Evolutionary conservation across 495 filamentous ascomycete genomes (phyloP).

Genomic region (Aspergillus baeticus): DNA sequence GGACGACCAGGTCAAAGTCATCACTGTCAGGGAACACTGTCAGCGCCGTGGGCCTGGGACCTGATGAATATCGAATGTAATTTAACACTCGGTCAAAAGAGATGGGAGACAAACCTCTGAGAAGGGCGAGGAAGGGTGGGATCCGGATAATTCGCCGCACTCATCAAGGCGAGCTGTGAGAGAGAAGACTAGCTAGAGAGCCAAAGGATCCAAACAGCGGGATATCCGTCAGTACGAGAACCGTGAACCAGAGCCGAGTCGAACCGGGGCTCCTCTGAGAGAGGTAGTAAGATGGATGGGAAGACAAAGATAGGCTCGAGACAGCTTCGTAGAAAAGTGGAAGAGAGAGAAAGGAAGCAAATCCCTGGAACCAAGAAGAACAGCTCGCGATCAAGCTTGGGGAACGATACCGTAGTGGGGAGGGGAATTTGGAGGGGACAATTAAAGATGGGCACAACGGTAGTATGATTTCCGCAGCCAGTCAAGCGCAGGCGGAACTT

Average conservation of each 20-base stretch:
- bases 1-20: constrained; percentile 62
- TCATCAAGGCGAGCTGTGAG: constrained; percentile 44
- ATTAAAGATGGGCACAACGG: constrained; percentile 22
- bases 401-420: constrained; percentile 24
- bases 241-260: constrained; percentile 26
- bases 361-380: constrained; percentile 19
- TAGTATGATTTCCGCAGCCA: constrained; percentile 22
- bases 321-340: constrained; percentile 19
- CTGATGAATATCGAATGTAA: constrained; percentile 32
- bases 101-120: constrained; percentile 28
- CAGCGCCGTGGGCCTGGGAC: constrained; percentile 34
- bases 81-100: constrained; percentile 6
- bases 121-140: constrained; percentile 46
- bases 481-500: constrained; percentile 14
- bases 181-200: constrained; percentile 21
- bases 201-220: constrained; percentile 22
- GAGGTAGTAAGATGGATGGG: constrained; percentile 15
- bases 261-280: constrained; percentile 22
- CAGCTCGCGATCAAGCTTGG: neutral
- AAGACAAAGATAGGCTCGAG: constrained; percentile 17
- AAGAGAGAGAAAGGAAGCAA: constrained; percentile 15
- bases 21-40: constrained; percentile 47
- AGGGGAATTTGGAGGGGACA: constrained; percentile 20
- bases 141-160: constrained; percentile 46
- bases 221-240: constrained; percentile 23